Evolutionary conservation across 208 protist genomes (phyloP), one percentile per base, ranked within the genome.

Genomic region (Porcisia deanei): DNA sequence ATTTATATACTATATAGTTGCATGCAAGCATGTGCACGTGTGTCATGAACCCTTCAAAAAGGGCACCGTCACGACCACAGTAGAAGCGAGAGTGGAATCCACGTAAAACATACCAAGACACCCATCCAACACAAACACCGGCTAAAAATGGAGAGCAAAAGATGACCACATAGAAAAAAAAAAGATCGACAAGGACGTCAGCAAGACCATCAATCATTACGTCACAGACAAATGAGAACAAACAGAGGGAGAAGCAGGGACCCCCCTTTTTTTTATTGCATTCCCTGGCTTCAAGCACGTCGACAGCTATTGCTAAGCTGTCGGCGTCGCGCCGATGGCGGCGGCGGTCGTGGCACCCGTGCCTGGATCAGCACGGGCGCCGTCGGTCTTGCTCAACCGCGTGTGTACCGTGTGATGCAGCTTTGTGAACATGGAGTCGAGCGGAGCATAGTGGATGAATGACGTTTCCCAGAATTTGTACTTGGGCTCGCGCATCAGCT

Each of bases 401-500:
- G 66, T 69, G 66, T 92, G 84, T 53, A 94, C 82, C 39, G 89
- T 92, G 76, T 83, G 82, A 61, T 82, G 91, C 69, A 99, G 89
- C 49, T 96, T 98, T 34, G 96, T 87, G 81, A 99, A 99, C 58
- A 99, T 96, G 39, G 89, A 85, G 76, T 99, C 97, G 12, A 92
- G 76, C 34, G 81, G 81, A 20, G 81, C 77, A 25, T 84, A 79
- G 73, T 88, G 80, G 16, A 98, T 98, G 76, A 99, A 99, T 54
- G 75, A 81, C 68, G 98, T 98, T 64, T 94, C 85, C 98, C 98
- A 99, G 86, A 99, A 97, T 54, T 88, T 83, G 82, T 97, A 98
- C 72, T 89, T 81, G 16, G 87, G 88, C 68, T 99, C 99, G 71
- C 99, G 98, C 89, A 99, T 99, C 45, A 99, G 87, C 85, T 99